Conservation (phyloP, 1,139 yeast genomes). For the Blastobotrys buckinghamii region DNA sequence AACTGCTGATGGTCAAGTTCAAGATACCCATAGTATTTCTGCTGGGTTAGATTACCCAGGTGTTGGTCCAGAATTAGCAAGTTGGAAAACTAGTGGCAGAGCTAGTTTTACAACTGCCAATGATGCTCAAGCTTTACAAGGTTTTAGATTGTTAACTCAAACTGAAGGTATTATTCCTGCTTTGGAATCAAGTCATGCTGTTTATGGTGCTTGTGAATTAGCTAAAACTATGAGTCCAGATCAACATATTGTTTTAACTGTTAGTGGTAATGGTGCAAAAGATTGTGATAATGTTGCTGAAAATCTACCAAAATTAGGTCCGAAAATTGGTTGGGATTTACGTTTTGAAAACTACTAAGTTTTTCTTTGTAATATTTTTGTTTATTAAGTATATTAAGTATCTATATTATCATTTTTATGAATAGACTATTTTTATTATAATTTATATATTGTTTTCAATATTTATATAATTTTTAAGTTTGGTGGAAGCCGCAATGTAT, state of each 20-base stretch:
- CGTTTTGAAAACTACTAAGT: constrained; percentile 50
- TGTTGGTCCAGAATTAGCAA: constrained; percentile 96
- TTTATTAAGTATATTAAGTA: not conserved
- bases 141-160: constrained; percentile 83
- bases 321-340: constrained; percentile 90
- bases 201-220: constrained; percentile 80
- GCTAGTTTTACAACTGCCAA: constrained; percentile 89
- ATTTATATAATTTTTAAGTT: too few relatives aligned
- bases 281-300: constrained; percentile 98
- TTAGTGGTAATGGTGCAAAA: constrained; percentile 98
- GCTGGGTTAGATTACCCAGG: constrained; percentile 99
- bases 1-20: constrained; percentile 89
- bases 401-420: too few relatives aligned
- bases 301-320: constrained; percentile 81
- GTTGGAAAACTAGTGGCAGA: constrained; percentile 91
- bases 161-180: constrained; percentile 99
- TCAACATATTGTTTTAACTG: constrained; percentile 75
- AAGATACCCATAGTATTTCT: constrained; percentile 94
- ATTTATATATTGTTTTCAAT: too few relatives aligned
- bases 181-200: constrained; percentile 93
- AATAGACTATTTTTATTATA: too few relatives aligned
- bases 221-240: constrained; percentile 82
- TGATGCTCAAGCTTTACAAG: constrained; percentile 87
- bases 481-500: not conserved
- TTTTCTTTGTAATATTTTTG: not conserved